Evolutionary conservation across 2,329 filamentous ascomycete genomes (phyloP), one percentile per base, ranked within the genome.

Genomic region (Hymenoscyphus infarciens): DNA sequence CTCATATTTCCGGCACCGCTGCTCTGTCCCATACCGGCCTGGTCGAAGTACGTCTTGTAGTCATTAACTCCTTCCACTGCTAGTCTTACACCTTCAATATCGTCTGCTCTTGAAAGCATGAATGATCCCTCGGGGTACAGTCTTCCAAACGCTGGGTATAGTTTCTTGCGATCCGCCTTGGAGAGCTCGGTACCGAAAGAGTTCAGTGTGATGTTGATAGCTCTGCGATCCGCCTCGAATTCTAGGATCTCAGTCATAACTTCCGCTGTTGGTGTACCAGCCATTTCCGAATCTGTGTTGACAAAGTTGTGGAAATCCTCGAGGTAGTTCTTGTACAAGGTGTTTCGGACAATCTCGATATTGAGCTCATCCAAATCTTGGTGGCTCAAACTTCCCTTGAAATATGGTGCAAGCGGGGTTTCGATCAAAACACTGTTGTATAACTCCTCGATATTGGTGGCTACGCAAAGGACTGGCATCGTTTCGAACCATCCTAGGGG

Each of bases 181-280:
- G 87, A 89, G 57, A 99, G 83, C 76, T 99, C 95, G 8, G 96
- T 99, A 67, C 95, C 95, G 72, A 99, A 98, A 0, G 93, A 97
- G 82, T 99, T 99, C 71, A 99, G 85, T 1, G 95, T 99, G 77
- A 99, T 99, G 80, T 99, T 99, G 82, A 99, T 99, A 72, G 93
- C 92, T 75, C 95, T 87, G 69, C 95, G 86, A 75, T 99, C 95
- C 27, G 96, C 95, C 80, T 99, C 95, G 71, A 99, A 99, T 74
- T 97, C 91, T 57, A 99, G 82, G 59, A 97, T 91, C 79, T 98
- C 94, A 7, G 89, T 87, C 95, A 99, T 99, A 75, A 97, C 87
- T 72, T 97, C 92, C 53, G 92, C 83, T 0, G 95, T 99, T 0
- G 95, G 92, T 6, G 93, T 96, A 42, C 92, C 91, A 42, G 84